These are phyloP conservation scores for Staphylotrichum tortipilum DNA, from an alignment of 495 filamentous ascomycete species.

Conservation along the genomic window DNA sequence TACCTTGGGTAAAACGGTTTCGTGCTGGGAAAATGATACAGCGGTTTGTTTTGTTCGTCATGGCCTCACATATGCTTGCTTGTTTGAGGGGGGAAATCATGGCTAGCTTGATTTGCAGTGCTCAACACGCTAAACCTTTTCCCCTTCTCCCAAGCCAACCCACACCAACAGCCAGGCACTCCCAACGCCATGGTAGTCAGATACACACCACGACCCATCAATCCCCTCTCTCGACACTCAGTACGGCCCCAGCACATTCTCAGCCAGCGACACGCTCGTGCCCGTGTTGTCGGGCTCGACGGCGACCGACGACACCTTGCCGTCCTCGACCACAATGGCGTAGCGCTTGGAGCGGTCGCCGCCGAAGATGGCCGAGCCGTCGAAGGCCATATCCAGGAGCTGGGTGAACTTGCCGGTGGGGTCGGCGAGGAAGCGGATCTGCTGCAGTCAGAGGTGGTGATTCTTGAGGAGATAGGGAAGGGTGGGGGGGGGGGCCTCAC, in stretches of 20 bases:
- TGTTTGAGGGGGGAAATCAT: too few relatives aligned
- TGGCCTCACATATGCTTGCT: too few relatives aligned
- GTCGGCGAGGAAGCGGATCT: constrained; percentile 86
- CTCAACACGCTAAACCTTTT: too few relatives aligned
- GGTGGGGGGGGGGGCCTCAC: too few relatives aligned
- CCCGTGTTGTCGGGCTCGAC: constrained; percentile 94
- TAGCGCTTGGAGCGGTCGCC: constrained; percentile 82
- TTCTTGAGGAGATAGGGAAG: too few relatives aligned
- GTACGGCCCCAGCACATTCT: constrained; percentile 59
- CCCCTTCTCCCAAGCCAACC: too few relatives aligned
- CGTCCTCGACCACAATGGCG: constrained; percentile 67
- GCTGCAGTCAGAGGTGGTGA: too few relatives aligned
- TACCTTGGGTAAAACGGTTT: constrained; percentile 3
- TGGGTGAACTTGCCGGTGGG: constrained; percentile 75
- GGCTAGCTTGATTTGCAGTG: too few relatives aligned
- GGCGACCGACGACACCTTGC: constrained; percentile 64
- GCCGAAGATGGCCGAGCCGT: constrained; percentile 76
- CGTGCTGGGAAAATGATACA: not conserved
- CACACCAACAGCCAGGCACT: too few relatives aligned
- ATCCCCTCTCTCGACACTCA: too few relatives aligned
- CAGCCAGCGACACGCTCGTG: constrained; percentile 49
- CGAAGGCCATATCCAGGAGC: constrained; percentile 76
- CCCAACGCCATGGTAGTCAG: too few relatives aligned
- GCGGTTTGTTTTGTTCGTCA: not conserved
- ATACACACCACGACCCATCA: too few relatives aligned